A percentile compares a stretch with the other conserved stretches of the same genome.
Evolutionary conservation across 768 basidiomycete species (phyloP).

Genomic region (Leccinum rimulosum): DNA sequence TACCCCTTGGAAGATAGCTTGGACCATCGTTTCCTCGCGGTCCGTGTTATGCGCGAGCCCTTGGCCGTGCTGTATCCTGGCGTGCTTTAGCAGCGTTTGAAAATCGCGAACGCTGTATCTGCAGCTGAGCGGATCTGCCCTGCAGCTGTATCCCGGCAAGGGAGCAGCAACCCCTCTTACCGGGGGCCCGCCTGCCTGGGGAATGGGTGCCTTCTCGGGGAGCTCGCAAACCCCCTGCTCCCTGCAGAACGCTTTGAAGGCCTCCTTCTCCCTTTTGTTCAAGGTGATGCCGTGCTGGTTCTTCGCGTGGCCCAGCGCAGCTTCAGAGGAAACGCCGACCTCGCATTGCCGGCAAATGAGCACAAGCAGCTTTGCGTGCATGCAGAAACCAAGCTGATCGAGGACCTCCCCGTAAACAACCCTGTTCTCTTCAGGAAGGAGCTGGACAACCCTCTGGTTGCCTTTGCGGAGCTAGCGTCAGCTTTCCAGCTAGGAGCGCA

Average conservation of each 20-base stretch:
- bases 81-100: not conserved
- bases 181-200: not conserved
- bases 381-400: not conserved
- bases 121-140: conserved; percentile 2
- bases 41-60: not conserved
- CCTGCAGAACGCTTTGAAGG: not conserved
- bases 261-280: too few species aligned
- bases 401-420: not conserved
- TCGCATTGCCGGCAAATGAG: conserved; percentile 4
- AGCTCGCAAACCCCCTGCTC: not conserved
- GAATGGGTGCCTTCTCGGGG: not conserved
- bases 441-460: not conserved
- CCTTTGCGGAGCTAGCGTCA: too few species aligned
- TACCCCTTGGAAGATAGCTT: not conserved
- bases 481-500: too few species aligned
- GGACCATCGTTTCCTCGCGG: not conserved
- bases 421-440: not conserved
- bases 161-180: not conserved
- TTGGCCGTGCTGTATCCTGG: not conserved
- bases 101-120: conserved; percentile 2
- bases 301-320: not conserved
- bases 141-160: conserved; percentile 1
- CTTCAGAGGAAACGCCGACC: not conserved
- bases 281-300: not conserved
- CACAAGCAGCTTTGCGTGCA: not conserved